Conservation (phyloP, 225 moss, liverwort and hornwort genomes). For the Polytrichum commune region DNA sequence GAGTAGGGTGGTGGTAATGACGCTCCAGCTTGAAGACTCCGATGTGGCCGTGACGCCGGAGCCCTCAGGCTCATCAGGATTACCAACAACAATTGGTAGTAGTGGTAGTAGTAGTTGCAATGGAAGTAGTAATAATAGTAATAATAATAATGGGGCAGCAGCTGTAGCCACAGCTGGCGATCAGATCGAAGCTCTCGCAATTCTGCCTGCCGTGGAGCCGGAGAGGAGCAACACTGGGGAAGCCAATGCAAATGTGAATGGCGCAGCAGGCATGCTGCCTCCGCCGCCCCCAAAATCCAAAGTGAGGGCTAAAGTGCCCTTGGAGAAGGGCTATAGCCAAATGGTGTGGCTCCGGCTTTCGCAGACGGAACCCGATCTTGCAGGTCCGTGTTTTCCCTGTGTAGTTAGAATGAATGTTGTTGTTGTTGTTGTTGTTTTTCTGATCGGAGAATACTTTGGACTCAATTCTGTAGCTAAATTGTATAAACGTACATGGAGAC, state of each 20-base stretch:
- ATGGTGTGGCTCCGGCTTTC: slow-evolving; percentile 94
- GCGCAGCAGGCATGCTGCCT: slow-evolving; percentile 14
- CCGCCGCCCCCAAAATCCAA: slow-evolving; percentile 44
- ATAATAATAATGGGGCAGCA: neutral
- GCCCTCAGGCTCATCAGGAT: no score
- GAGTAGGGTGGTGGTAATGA: no score
- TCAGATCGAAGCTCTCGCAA: slow-evolving; percentile 6
- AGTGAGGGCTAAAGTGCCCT: slow-evolving; percentile 69
- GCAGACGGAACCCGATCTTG: slow-evolving; percentile 84
- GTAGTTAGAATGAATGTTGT: neutral
- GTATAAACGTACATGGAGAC: no score
- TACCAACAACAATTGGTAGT: no score
- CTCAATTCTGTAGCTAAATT: no score
- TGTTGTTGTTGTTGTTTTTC: slow-evolving; percentile 2
- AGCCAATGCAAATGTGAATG: neutral
- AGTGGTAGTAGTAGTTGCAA: neutral
- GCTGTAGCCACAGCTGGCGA: neutral
- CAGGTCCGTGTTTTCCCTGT: slow-evolving; percentile 41
- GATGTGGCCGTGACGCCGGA: no score
- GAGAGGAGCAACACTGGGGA: no score
- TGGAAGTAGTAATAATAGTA: neutral
- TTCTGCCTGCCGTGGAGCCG: slow-evolving; percentile 5
- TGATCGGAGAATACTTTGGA: no score
- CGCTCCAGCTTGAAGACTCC: no score
- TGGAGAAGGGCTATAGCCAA: slow-evolving; percentile 98